Percentiles rank a stretch among this genome's conserved stretches.
Evolutionary conservation across 2,329 filamentous ascomycete genomes (phyloP).

Genomic region (Ophiostoma australiae): DNA sequence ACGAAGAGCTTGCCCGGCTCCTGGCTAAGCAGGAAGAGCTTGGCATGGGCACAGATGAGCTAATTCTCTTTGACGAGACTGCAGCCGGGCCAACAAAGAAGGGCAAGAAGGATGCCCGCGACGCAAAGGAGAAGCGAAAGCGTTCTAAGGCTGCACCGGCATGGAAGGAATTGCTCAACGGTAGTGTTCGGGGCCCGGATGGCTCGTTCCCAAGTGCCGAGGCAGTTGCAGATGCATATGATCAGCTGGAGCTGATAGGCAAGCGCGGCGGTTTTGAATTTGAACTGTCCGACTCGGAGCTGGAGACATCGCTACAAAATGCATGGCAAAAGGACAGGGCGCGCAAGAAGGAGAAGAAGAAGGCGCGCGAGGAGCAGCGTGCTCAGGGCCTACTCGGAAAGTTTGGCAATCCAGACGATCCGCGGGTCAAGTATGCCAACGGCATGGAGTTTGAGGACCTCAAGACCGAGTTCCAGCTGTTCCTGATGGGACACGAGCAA

Average conservation of each 20-base stretch:
- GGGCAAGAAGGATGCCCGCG: background rate
- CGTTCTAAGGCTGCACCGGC: background rate
- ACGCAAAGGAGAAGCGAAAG: conserved; percentile 6
- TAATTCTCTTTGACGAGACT: conserved; percentile 50
- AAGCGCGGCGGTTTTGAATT: conserved; percentile 39
- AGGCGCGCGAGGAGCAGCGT: conserved; percentile 64
- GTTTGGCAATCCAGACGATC: conserved; percentile 50
- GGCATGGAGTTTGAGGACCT: conserved; percentile 69
- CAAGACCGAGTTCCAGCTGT: conserved; percentile 65
- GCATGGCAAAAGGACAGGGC: conserved; percentile 63
- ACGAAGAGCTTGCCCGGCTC: conserved; percentile 58
- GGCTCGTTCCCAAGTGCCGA: conserved; percentile 40
- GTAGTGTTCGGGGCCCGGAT: conserved; percentile 19
- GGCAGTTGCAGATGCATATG: conserved; percentile 47
- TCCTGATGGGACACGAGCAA: conserved; percentile 59
- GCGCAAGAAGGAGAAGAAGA: conserved; percentile 67
- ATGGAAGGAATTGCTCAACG: background rate
- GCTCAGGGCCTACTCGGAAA: conserved; percentile 61
- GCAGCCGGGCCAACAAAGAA: conserved; percentile 23
- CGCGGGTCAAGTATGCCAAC: conserved; percentile 65
- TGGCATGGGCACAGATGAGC: conserved; percentile 55
- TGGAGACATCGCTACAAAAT: conserved; percentile 54
- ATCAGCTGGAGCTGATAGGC: conserved; percentile 68
- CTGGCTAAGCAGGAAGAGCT: conserved; percentile 59
- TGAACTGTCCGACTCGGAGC: conserved; percentile 60